phyloP scores from a whole-genome alignment of 306 rosid species.

The Luffa aegyptiaca region DNA sequence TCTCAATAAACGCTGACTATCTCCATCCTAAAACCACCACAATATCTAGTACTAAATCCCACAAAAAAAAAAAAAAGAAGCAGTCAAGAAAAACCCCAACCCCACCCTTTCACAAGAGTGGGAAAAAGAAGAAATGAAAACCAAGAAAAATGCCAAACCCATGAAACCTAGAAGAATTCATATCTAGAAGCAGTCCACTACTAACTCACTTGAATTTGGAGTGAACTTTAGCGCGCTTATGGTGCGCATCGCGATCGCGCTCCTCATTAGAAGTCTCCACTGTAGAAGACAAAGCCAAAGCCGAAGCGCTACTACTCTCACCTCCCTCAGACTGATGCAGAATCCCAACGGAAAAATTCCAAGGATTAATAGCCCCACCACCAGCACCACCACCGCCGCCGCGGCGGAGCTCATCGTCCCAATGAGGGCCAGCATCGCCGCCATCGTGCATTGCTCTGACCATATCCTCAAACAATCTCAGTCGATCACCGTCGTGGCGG shows the following conservation, averaged over 20 bases:
- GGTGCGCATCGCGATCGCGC: slow-evolving; percentile 45
- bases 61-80: neutral
- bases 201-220: slow-evolving; percentile 51
- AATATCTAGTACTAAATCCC: neutral
- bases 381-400: slow-evolving; percentile 5
- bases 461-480: slow-evolving; percentile 32
- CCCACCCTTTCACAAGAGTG: neutral
- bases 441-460: slow-evolving; percentile 24
- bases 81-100: neutral
- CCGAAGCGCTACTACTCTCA: slow-evolving; percentile 37
- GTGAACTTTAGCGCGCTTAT: slow-evolving; percentile 78
- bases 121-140: neutral
- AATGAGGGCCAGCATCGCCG: slow-evolving; percentile 12
- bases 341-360: slow-evolving; percentile 22
- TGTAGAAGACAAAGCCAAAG: slow-evolving; percentile 21
- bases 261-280: slow-evolving; percentile 21
- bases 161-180: neutral
- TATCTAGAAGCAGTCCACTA: neutral
- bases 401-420: slow-evolving; percentile 22
- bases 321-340: slow-evolving; percentile 45
- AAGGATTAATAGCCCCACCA: slow-evolving; percentile 17
- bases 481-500: slow-evolving; percentile 19
- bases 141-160: neutral
- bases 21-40: neutral
- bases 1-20: neutral